A percentile compares a stretch with the other conserved stretches of the same genome.
These are phyloP conservation scores for Nadsonia fulvescens DNA, from an alignment of 805 yeast genomes.

Conservation along the genomic window DNA sequence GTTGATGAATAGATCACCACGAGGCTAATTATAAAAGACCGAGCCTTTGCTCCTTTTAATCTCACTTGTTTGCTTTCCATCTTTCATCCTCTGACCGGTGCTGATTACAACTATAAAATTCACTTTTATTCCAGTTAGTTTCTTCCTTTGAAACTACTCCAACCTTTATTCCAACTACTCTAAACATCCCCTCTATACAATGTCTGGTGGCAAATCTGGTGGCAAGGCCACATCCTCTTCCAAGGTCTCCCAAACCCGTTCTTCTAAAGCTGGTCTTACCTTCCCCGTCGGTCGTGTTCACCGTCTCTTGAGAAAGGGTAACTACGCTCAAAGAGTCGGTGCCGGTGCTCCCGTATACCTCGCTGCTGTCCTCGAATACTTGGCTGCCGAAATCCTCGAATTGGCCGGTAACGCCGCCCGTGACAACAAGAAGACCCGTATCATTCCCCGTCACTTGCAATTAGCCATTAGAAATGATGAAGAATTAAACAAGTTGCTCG, in stretches of 20 bases:
- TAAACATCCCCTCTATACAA: constrained; percentile 18
- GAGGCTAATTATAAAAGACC: too few relatives aligned
- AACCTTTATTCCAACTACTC: background rate
- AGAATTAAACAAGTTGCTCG: constrained; percentile 85
- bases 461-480: constrained; percentile 98
- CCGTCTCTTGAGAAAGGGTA: constrained; percentile 89
- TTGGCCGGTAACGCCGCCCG: constrained; percentile 98
- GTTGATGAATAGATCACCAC: too few relatives aligned
- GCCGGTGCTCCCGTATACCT: constrained; percentile 97
- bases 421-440: constrained; percentile 98
- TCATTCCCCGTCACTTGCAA: constrained; percentile 96
- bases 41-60: too few relatives aligned
- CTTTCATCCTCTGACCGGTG: too few relatives aligned
- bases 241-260: constrained; percentile 94
- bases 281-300: constrained; percentile 99
- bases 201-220: constrained; percentile 73
- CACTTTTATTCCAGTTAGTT: too few relatives aligned
- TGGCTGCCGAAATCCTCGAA: constrained; percentile 93
- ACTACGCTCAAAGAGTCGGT: constrained; percentile 97
- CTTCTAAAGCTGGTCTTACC: constrained; percentile 95
- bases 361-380: constrained; percentile 89
- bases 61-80: too few relatives aligned
- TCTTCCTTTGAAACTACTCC: too few relatives aligned
- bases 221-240: constrained; percentile 91
- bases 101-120: too few relatives aligned